Evolutionary conservation across 2,329 filamentous ascomycete genomes (phyloP).

Genomic region (Colletotrichum acutatum): DNA sequence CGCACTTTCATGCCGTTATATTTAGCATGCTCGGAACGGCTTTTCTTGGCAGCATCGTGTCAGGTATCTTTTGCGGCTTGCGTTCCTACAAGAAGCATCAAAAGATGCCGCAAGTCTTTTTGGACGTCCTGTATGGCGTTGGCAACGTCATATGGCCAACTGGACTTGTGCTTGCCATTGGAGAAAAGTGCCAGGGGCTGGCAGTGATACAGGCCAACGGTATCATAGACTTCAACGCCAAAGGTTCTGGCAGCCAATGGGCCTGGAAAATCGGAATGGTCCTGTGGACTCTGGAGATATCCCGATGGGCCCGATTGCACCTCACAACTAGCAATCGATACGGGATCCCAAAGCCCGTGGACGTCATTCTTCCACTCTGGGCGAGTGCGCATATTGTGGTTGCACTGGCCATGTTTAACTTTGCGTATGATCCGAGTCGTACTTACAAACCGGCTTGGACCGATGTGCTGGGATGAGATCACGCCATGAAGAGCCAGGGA

Average conservation of each 20-base stretch:
- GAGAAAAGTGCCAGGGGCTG: neutral
- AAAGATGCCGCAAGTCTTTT: neutral
- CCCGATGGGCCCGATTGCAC: neutral
- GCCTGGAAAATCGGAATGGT: neutral
- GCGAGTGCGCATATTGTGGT: neutral
- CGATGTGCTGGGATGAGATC: constrained; percentile 8
- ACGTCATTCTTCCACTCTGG: neutral
- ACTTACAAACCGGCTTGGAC: constrained; percentile 1
- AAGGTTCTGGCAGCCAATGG: neutral
- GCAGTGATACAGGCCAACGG: neutral
- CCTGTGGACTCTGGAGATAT: neutral
- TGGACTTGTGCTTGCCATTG: neutral
- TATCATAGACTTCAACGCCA: neutral
- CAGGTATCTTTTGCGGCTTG: neutral
- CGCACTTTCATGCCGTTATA: neutral
- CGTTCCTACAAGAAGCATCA: neutral
- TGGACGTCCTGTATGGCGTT: neutral
- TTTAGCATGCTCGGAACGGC: neutral
- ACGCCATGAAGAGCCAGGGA: neutral
- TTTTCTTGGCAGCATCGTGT: neutral
- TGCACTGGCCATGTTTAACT: neutral
- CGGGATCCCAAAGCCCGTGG: neutral
- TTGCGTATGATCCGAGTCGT: constrained; percentile 6
- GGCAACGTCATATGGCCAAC: neutral
- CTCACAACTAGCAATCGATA: neutral